Evolutionary conservation across 129 eudicot species (phyloP).

Genomic region (sunflower (Helianthus annuus)): HanXRQr2.0-SUNRISE NC_035443.2:17637277-17637776

Average conservation of each 20-base stretch:
- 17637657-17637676: no score
- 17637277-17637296: no score
- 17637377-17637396: no score
- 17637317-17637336: no score
- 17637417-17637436: no score
- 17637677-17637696: neutral
- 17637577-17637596: conserved; percentile 82
- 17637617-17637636: neutral
- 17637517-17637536: conserved; percentile 81
- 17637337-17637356: no score
- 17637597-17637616: conserved; percentile 48
- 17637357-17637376: no score
- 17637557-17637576: conserved; percentile 79
- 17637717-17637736: conserved; percentile 72
- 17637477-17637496: neutral
- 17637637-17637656: no score
- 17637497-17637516: neutral
- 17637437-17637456: no score
- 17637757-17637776: conserved; percentile 59
- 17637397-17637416: no score
- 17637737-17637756: conserved; percentile 86
- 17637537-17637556: conserved; percentile 78
- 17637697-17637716: conserved; percentile 72
- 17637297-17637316: no score
- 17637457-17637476: no score